Base-by-base conservation (phyloP, 2,329 filamentous ascomycete genomes). In the Trematosphaeria pertusa region DNA sequence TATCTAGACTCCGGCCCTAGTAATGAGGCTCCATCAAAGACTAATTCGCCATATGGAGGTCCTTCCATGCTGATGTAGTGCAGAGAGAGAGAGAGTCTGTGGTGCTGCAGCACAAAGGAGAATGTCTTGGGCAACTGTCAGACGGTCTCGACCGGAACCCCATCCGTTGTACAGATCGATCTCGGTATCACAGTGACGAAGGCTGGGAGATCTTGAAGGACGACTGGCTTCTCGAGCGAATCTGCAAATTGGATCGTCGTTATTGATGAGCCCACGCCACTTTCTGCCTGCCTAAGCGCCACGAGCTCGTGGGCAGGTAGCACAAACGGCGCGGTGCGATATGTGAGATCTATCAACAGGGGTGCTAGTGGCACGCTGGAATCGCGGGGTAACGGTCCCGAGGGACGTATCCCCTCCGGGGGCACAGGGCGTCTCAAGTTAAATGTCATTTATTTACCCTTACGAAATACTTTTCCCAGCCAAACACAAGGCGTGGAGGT, bases 301-400 rank as follows among this genome's bases (percentile, higher is more conserved):
- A 43, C 35, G 21, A 51, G 48, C 38, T 50, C 43, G 42, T 56
- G 45, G 42, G 34, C 30, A 43, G n/a, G 22, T 50, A 9, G 42
- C 32, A 49, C 50, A 34, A 46, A 34, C 24, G 39, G 12, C 32
- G 36, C 14, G 28, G 30, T 38, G 31, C 30, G 17, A 48, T 41
- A 42, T 47, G 46, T 38, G 24, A 40, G 46, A 52, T 50, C 43
- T 40, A 45, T 26, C 14, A 35, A 47, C 48, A 42, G 52, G 54
- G 52, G 47, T 52, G 20, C 46, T 37, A 45, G 35, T 37, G 28
- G 37, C 47, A 53, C 44, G 41, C 44, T 56, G 58, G 56, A 46
- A 61, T 62, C 58, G 60, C 60, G 62, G 64, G 62, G 63, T 64
- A 64, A 19, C 20, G 40, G 45, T 48, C 41, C 49, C 48, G 57